Conservation (phyloP, 75 land plant genomes). For the Larix kaempferi region DNA sequence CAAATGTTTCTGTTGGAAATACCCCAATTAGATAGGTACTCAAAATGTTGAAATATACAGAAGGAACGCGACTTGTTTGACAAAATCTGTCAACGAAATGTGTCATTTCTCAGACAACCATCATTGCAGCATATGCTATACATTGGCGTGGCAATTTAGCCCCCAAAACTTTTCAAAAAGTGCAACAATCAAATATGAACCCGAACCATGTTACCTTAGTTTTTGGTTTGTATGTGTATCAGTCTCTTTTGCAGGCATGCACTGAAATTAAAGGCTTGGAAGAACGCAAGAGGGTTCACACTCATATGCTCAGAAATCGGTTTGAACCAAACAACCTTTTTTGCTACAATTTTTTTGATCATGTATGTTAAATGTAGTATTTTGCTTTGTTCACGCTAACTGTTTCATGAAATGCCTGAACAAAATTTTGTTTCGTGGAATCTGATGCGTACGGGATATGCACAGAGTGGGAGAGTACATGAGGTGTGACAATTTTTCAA, state of each 20-base stretch:
- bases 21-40: too few species aligned
- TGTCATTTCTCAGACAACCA: too few species aligned
- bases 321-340: background rate
- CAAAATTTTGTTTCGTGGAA: background rate
- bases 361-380: background rate
- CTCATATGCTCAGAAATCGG: background rate
- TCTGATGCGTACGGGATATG: background rate
- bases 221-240: conserved; percentile 26
- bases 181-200: too few species aligned
- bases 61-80: too few species aligned
- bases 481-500: background rate
- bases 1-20: conserved; percentile 47
- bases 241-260: conserved; percentile 1
- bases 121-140: too few species aligned
- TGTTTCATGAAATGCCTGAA: background rate
- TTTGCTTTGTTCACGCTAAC: background rate
- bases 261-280: background rate
- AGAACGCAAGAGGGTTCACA: background rate
- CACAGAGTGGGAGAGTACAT: too few species aligned
- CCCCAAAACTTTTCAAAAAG: too few species aligned
- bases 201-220: too few species aligned
- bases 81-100: too few species aligned
- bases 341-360: background rate
- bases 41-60: too few species aligned
- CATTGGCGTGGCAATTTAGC: too few species aligned